Conservation (phyloP, 164 flowering plant genomes). For the Nymphaea thermarum region DNA sequence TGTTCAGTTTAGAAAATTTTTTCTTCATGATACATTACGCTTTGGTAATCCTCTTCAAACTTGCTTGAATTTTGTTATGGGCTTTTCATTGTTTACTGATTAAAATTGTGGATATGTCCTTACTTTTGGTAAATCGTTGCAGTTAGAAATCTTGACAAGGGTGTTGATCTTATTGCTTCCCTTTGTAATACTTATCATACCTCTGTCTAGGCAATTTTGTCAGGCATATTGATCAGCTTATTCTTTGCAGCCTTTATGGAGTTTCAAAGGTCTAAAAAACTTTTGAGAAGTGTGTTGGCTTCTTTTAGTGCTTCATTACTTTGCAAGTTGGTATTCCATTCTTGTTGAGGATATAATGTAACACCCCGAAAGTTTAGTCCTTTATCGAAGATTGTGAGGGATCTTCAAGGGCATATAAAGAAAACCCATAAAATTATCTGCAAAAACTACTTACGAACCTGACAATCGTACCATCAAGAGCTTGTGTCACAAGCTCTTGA, state of each 20-base stretch:
- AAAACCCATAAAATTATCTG: no score
- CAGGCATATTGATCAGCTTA: slow-evolving; percentile 94
- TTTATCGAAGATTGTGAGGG: no score
- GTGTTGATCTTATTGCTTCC: slow-evolving; percentile 71
- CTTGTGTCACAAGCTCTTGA: no score
- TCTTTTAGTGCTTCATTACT: no score
- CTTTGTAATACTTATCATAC: slow-evolving; percentile 74
- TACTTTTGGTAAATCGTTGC: slow-evolving; percentile 7
- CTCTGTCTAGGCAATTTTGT: no score
- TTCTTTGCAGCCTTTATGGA: slow-evolving; percentile 86
- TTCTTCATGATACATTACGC: slow-evolving; percentile 29
- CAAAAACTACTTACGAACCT: no score
- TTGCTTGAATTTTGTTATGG: background rate
- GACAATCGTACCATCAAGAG: no score
- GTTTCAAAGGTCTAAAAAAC: slow-evolving; percentile 62
- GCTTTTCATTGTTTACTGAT: background rate
- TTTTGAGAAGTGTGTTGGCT: no score
- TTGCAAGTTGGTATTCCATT: no score
- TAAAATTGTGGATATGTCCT: background rate
- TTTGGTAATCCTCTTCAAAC: slow-evolving; percentile 43
- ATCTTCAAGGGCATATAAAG: no score
- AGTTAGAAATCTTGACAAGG: slow-evolving; percentile 57
- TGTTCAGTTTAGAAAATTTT: slow-evolving; percentile 54
- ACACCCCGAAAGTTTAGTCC: no score
- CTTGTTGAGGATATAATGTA: no score